These are phyloP conservation scores for Candida ascalaphidarum DNA, from an alignment of 805 yeast genomes.

Conservation along the genomic window DNA sequence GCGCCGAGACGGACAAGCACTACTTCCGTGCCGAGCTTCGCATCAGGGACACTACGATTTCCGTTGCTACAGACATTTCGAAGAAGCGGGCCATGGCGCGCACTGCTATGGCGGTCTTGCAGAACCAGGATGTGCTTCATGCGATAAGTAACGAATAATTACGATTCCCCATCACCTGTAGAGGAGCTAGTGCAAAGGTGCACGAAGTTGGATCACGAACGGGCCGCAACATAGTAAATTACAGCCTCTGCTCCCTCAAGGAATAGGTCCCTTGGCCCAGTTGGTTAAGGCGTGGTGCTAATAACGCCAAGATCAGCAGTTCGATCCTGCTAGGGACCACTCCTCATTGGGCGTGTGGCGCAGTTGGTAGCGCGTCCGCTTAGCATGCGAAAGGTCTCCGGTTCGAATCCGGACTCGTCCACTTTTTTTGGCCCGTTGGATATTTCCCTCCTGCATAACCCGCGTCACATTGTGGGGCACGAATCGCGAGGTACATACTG, in stretches of 20 bases:
- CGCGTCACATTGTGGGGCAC: too few relatives aligned
- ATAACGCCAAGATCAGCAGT: slow-evolving; percentile 68
- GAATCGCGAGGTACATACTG: too few relatives aligned
- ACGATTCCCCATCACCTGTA: too few relatives aligned
- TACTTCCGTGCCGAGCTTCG: slow-evolving; percentile 19
- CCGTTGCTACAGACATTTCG: slow-evolving; percentile 24
- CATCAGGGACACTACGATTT: slow-evolving; percentile 18
- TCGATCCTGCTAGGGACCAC: slow-evolving; percentile 85
- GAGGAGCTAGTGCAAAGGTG: background rate
- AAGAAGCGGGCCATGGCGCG: slow-evolving; percentile 33
- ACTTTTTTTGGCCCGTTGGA: slow-evolving; percentile 8
- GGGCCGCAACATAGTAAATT: too few relatives aligned
- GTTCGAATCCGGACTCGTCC: slow-evolving; percentile 78
- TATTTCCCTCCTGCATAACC: too few relatives aligned
- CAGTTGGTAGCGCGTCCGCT: slow-evolving; percentile 78
- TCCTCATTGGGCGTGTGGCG: slow-evolving; percentile 60
- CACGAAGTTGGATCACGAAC: background rate
- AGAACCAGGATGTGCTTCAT: slow-evolving; percentile 14
- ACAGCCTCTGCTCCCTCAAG: too few relatives aligned
- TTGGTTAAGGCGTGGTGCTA: slow-evolving; percentile 48
- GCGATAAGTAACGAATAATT: too few relatives aligned
- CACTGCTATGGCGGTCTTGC: slow-evolving; percentile 30
- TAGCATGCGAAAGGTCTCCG: slow-evolving; percentile 73
- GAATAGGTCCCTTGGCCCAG: slow-evolving; percentile 43
- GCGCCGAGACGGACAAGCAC: slow-evolving; percentile 12